Base-by-base conservation (phyloP, 495 filamentous ascomycete genomes). In the Hypoxylon lenormandii region DNA sequence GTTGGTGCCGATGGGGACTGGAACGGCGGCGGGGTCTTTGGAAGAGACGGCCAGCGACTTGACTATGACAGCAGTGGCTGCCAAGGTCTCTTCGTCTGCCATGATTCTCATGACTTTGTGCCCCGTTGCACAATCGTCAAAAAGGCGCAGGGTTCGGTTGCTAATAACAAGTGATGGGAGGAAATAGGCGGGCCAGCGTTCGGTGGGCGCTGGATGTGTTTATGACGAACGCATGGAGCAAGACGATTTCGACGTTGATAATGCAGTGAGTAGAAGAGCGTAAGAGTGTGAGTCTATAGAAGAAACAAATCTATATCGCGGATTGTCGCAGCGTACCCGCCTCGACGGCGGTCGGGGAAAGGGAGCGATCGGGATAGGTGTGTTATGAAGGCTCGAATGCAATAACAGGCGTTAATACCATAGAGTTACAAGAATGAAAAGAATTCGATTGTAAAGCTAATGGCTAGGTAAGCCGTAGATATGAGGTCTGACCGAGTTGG, bases 61-160 rank as follows among this genome's bases (percentile, higher is more conserved):
- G 68, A 93, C 77, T 60, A 92, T 80, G 64, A 85, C 81, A 70
- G 88, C 82, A 66, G 88, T 85, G 46, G 86, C 88, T 70, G 83
- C 82, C 71, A 91, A 80, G 51, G 86, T 85, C 63, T 86, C 82
- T 71, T 90, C 84, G 78, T 84, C 84, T 76, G 79, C 81, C 86
- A 89, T 88, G 21, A 67, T 21, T 61, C 69, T 60, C 61, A 71
- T 71, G 26, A 37, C 57, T 66, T 22, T 21, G 16, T 16, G 47
- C 26, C 36, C 50, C n/a, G 49, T 26, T 23, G 46, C 11, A 53
- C 11, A 61, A 58, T 66, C 56, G 57, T 45, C 26, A 56, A 28
- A 49, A 28, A 38, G 30, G 26, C 52, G 43, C 51, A 46, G 12
- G 52, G 30, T 42, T 10, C 16, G 49, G 36, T 52, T 56, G 33